Evolutionary conservation across 345 rosid genomes (phyloP).

Genomic region (Eucalyptus curtisii): DNA sequence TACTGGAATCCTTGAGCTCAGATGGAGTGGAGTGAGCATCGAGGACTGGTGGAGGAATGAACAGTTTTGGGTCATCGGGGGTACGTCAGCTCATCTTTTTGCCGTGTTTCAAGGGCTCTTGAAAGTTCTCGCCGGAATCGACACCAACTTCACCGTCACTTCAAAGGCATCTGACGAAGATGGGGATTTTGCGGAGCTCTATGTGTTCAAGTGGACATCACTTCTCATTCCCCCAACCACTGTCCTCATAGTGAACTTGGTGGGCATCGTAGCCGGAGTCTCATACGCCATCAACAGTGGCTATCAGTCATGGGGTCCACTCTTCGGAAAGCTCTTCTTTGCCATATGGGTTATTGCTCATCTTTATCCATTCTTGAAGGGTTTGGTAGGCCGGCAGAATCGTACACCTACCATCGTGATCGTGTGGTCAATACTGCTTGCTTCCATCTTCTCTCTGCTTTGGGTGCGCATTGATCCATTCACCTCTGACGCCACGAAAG

Average conservation of each 20-base stretch:
- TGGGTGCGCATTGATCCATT: conserved; percentile 10
- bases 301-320: conserved; percentile 10
- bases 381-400: conserved; percentile 7
- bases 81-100: conserved; percentile 5
- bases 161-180: conserved; percentile 4
- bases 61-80: conserved; percentile 7
- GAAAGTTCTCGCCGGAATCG: conserved; percentile 5
- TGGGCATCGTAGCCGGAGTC: conserved; percentile 8
- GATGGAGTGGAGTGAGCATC: conserved; percentile 12
- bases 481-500: neutral
- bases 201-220: conserved; percentile 8
- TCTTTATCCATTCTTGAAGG: conserved; percentile 11
- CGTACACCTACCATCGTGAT: conserved; percentile 8
- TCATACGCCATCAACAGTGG: conserved; percentile 8
- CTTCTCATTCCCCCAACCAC: conserved; percentile 11
- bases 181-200: conserved; percentile 3
- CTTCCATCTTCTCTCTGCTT: conserved; percentile 8
- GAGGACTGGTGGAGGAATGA: conserved; percentile 17
- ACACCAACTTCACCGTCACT: conserved; percentile 9
- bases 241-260: conserved; percentile 5
- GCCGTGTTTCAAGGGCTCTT: conserved; percentile 6
- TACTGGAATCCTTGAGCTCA: conserved; percentile 3
- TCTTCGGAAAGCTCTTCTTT: conserved; percentile 7
- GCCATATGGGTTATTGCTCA: conserved; percentile 10
- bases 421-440: conserved; percentile 9